These are phyloP conservation scores for Alternaria panax DNA, from an alignment of 2,329 filamentous ascomycete species.

Conservation along the genomic window DNA sequence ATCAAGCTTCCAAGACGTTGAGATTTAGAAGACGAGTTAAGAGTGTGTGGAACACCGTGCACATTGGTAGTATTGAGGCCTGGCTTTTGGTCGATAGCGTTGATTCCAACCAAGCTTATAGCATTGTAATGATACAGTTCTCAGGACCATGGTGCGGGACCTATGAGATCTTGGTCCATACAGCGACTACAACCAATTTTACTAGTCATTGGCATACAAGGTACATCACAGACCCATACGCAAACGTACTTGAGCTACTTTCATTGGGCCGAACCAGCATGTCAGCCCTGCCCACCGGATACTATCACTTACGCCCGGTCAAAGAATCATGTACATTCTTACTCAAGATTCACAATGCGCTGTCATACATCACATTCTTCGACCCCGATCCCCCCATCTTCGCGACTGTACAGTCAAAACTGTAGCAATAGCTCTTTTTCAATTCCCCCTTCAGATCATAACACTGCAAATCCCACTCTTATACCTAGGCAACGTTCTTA, in stretches of 20 bases:
- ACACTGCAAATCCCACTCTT: slow-evolving; percentile 25
- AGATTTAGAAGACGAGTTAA: slow-evolving; percentile 21
- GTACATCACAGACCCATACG: background rate
- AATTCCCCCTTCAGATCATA: slow-evolving; percentile 15
- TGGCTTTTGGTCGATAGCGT: background rate
- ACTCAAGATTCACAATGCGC: background rate
- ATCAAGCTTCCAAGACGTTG: slow-evolving; percentile 46
- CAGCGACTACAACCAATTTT: background rate
- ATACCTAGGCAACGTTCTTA: slow-evolving; percentile 19
- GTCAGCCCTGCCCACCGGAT: background rate
- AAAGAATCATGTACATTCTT: background rate
- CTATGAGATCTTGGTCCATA: background rate
- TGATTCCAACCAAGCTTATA: slow-evolving; percentile 1
- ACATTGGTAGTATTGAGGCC: background rate
- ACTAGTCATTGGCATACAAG: background rate
- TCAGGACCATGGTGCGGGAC: background rate
- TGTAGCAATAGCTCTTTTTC: slow-evolving; percentile 8
- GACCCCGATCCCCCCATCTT: background rate
- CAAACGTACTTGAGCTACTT: background rate
- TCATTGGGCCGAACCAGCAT: slow-evolving; percentile 4
- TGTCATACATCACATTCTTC: background rate
- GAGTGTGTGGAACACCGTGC: background rate
- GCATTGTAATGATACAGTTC: slow-evolving; percentile 10
- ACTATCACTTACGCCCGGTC: background rate
- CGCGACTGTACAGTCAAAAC: background rate